Percentiles rank a stretch among this genome's conserved stretches.
phyloP scores from a whole-genome alignment of 169 alveolate species.

The Miamiensis avidus region DNA sequence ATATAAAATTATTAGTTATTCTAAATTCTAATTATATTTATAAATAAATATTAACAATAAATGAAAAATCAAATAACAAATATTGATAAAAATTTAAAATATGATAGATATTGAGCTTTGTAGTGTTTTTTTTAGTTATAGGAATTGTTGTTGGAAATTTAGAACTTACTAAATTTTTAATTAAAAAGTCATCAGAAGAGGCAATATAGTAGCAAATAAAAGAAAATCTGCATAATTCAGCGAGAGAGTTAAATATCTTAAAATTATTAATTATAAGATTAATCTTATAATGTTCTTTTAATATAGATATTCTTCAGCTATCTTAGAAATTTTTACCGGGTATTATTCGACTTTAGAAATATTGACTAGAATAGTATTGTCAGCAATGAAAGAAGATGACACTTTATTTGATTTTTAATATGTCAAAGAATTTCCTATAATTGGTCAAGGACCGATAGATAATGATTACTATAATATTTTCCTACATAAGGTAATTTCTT shows the following conservation, averaged over 20 bases:
- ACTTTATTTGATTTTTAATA: conserved; percentile 14
- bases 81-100: no score
- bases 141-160: conserved; percentile 17
- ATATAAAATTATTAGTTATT: no score
- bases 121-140: conserved; percentile 5
- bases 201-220: conserved; percentile 8
- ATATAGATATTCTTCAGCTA: conserved; percentile 7
- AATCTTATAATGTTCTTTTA: background rate
- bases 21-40: no score
- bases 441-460: background rate
- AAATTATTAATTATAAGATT: no score
- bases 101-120: background rate
- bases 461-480: background rate
- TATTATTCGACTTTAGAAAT: conserved; percentile 20
- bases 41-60: no score
- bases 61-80: background rate
- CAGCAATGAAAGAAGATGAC: conserved; percentile 34
- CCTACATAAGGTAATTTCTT: background rate
- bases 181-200: conserved; percentile 22
- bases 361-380: conserved; percentile 14
- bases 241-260: background rate
- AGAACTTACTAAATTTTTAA: conserved; percentile 7
- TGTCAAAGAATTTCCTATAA: conserved; percentile 31
- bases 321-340: conserved; percentile 25
- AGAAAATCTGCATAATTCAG: conserved; percentile 25